Percentiles rank a stretch among this genome's conserved stretches.
Evolutionary conservation across 768 basidiomycete genomes (phyloP).

Genomic region (Leccinum imitatum): DNA sequence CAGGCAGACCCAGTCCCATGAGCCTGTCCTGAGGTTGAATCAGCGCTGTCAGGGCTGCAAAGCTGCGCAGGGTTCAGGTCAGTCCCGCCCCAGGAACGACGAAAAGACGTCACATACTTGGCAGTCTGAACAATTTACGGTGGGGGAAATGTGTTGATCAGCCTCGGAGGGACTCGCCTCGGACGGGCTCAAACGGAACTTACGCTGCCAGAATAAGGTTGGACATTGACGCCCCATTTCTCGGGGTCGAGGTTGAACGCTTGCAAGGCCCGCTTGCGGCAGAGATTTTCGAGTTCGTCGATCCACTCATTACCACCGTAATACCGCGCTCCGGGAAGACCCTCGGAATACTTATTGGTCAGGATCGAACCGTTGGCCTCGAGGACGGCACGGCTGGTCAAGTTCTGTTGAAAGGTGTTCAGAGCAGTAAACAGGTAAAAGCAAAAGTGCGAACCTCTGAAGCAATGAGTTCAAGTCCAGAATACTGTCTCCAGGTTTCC

Average conservation of each 20-base stretch:
- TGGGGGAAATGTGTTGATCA: constrained; percentile 12
- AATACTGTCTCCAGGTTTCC: constrained; percentile 98
- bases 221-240: constrained; percentile 98
- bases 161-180: background rate
- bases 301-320: constrained; percentile 98
- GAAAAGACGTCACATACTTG: constrained; percentile 55
- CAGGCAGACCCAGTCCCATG: constrained; percentile 98
- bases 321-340: constrained; percentile 95
- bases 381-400: constrained; percentile 95
- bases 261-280: constrained; percentile 91
- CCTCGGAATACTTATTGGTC: constrained; percentile 99
- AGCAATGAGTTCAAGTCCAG: constrained; percentile 97
- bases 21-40: constrained; percentile 96
- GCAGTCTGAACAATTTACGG: constrained; percentile 62
- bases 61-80: constrained; percentile 49
- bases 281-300: constrained; percentile 92
- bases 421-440: background rate
- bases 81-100: constrained; percentile 7
- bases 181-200: constrained; percentile 39
- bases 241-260: constrained; percentile 93
- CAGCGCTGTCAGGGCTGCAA: constrained; percentile 93
- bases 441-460: constrained; percentile 69
- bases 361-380: constrained; percentile 98
- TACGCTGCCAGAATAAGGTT: constrained; percentile 94
- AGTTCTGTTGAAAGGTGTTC: constrained; percentile 55